Conservation (phyloP, 108 stramenopile species). For the Nitzschia sp. region DNA sequence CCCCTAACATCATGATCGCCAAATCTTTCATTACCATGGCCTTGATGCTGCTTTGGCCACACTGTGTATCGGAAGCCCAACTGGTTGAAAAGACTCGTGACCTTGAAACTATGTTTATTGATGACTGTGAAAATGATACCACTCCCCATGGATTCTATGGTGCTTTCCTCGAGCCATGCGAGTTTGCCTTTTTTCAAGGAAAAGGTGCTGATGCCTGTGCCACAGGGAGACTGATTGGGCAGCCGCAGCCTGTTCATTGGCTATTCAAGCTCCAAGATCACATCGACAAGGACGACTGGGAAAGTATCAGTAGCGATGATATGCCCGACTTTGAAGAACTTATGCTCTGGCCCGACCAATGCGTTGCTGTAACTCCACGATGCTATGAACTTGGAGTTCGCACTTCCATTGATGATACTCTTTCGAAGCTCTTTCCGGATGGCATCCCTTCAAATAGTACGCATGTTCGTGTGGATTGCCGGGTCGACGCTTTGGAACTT, state of each 20-base stretch:
- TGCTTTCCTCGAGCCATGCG: neutral
- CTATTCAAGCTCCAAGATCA: slow-evolving; percentile 2
- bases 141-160: neutral
- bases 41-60: neutral
- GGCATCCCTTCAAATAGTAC: neutral
- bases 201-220: neutral
- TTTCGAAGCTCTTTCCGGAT: neutral
- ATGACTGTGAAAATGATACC: neutral
- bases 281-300: slow-evolving; percentile 11
- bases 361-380: slow-evolving; percentile 11
- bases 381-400: neutral
- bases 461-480: slow-evolving; percentile 7
- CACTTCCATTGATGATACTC: neutral
- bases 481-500: slow-evolving; percentile 2
- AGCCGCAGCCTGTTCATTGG: slow-evolving; percentile 1
- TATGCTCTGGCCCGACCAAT: slow-evolving; percentile 15
- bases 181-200: neutral
- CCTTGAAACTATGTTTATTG: neutral
- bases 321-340: slow-evolving; percentile 5
- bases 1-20: neutral
- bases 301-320: slow-evolving; percentile 11
- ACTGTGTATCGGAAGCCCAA: neutral
- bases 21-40: neutral
- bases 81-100: neutral
- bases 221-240: neutral